Evolutionary conservation across 257 asterid genomes (phyloP).

Genomic region (Scutellaria galericulata): DNA sequence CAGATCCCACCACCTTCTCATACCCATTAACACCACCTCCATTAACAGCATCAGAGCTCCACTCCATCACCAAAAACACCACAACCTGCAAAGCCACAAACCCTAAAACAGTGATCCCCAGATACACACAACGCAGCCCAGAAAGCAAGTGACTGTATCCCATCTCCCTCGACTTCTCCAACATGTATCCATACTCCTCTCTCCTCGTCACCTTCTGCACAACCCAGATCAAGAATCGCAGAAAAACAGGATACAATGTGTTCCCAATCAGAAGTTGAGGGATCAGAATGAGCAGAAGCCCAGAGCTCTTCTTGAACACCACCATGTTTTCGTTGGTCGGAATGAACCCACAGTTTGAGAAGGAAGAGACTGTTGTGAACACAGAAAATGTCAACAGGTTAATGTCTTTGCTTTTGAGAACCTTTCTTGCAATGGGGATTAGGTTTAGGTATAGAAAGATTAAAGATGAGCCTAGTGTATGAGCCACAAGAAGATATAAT

Average conservation of each 20-base stretch:
- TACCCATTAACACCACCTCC: conserved; percentile 37
- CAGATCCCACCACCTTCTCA: conserved; percentile 52
- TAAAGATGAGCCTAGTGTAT: conserved; percentile 39
- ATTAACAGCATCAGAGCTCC: conserved; percentile 38
- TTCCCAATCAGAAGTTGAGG: conserved; percentile 68
- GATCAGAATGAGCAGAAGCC: conserved; percentile 58
- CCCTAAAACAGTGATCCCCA: conserved; percentile 44
- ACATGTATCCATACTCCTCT: conserved; percentile 35
- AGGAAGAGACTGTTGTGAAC: conserved; percentile 60
- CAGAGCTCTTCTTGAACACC: conserved; percentile 60
- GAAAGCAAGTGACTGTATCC: conserved; percentile 49
- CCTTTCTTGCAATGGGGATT: conserved; percentile 38
- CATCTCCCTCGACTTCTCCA: conserved; percentile 36
- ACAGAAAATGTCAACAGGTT: conserved; percentile 43
- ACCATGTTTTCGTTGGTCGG: conserved; percentile 83
- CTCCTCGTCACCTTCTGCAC: conserved; percentile 33
- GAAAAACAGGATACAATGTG: conserved; percentile 58
- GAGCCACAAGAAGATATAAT: conserved; percentile 40
- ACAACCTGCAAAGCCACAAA: conserved; percentile 44
- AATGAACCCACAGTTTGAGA: conserved; percentile 62
- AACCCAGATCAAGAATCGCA: conserved; percentile 39
- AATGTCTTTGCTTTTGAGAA: conserved; percentile 42
- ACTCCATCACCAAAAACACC: conserved; percentile 46
- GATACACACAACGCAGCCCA: conserved; percentile 5
- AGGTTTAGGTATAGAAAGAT: conserved; percentile 37